Evolutionary conservation across 1,284 basidiomycete genomes (phyloP).

Genomic region (Melampsora medusae): DNA sequence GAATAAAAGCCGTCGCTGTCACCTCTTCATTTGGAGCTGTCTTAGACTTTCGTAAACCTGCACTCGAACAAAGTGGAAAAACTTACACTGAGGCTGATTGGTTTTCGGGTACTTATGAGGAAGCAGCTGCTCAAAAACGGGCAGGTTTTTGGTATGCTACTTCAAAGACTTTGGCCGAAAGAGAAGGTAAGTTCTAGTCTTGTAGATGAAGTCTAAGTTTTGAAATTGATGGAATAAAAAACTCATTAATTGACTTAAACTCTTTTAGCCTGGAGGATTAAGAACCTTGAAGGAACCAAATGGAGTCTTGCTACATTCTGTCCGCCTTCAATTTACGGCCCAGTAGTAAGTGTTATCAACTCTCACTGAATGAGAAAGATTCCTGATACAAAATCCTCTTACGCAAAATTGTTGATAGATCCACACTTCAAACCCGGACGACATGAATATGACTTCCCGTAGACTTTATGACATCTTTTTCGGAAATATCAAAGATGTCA

Average conservation of each 20-base stretch:
- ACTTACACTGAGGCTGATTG: slow-evolving; percentile 61
- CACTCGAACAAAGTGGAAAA: slow-evolving; percentile 46
- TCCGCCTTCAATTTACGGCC: slow-evolving; percentile 59
- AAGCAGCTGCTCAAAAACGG: slow-evolving; percentile 45
- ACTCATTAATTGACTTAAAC: too few relatives aligned
- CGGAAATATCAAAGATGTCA: slow-evolving; percentile 7
- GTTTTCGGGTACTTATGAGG: slow-evolving; percentile 64
- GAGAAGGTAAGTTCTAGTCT: slow-evolving; percentile 58
- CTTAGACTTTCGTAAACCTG: slow-evolving; percentile 51
- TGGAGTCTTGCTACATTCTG: slow-evolving; percentile 65
- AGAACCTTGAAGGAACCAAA: slow-evolving; percentile 59
- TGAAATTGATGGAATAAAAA: too few relatives aligned
- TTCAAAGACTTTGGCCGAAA: slow-evolving; percentile 55
- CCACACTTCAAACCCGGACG: slow-evolving; percentile 10
- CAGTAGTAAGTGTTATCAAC: slow-evolving; percentile 9
- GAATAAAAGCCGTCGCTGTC: slow-evolving; percentile 62
- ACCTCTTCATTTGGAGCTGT: slow-evolving; percentile 65
- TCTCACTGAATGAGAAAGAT: neutral
- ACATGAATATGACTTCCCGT: slow-evolving; percentile 14
- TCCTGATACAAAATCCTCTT: neutral
- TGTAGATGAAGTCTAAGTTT: too few relatives aligned
- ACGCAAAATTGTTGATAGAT: neutral
- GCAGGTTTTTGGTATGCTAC: slow-evolving; percentile 7
- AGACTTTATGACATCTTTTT: slow-evolving; percentile 14
- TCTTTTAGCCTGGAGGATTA: slow-evolving; percentile 53